Conservation (phyloP, 2,329 filamentous ascomycete genomes). For the Ophiostoma sp. region DNA sequence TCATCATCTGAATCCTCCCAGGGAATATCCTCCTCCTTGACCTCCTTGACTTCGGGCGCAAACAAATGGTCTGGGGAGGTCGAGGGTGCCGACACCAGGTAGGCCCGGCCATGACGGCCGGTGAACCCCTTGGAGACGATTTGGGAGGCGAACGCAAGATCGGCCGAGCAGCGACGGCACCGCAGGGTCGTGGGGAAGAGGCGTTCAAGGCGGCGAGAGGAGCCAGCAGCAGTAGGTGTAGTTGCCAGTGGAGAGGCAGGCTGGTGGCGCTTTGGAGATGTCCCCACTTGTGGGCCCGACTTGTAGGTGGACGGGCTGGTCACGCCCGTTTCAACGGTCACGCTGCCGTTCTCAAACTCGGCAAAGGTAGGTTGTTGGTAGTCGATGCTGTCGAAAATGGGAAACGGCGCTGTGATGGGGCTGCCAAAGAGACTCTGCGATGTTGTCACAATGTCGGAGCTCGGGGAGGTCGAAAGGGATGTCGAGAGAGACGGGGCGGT, state of each 20-base stretch:
- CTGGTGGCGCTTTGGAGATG: background rate
- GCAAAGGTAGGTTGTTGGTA: background rate
- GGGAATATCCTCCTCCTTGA: background rate
- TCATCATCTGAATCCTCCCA: background rate
- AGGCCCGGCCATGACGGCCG: slow-evolving; percentile 64
- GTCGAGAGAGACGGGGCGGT: background rate
- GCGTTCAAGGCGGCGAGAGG: slow-evolving; percentile 41
- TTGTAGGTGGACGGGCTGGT: background rate
- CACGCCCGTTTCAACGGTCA: background rate
- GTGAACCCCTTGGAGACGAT: slow-evolving; percentile 67
- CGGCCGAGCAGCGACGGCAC: slow-evolving; percentile 58
- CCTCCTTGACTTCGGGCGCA: slow-evolving; percentile 17
- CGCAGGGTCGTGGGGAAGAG: slow-evolving; percentile 56
- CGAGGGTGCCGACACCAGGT: slow-evolving; percentile 50
- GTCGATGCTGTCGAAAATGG: background rate
- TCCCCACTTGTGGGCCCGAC: background rate
- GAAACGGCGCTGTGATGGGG: background rate
- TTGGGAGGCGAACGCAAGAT: slow-evolving; percentile 62
- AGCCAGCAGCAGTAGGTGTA: slow-evolving; percentile 11
- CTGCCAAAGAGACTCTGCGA: background rate
- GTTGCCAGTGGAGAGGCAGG: background rate
- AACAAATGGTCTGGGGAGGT: slow-evolving; percentile 25
- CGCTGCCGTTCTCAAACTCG: background rate
- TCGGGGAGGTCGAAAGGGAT: slow-evolving; percentile 32
- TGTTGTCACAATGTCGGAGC: background rate